These are phyloP conservation scores for Tricholoma sp. DNA, from an alignment of 768 basidiomycete genomes.

Conservation along the genomic window DNA sequence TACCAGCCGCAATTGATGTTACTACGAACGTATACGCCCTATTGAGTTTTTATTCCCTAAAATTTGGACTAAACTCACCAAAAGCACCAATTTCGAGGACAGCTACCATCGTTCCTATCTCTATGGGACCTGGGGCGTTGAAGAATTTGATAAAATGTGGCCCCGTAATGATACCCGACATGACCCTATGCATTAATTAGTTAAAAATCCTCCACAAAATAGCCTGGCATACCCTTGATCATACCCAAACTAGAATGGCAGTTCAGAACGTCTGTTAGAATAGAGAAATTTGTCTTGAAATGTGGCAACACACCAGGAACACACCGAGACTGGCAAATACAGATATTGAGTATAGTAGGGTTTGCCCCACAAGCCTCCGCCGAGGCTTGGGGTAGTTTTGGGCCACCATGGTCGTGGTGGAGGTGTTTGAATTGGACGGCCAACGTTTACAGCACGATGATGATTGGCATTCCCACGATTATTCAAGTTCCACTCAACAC, in stretches of 20 bases:
- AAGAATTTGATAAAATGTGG: constrained; percentile 77
- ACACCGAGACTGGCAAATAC: constrained; percentile 74
- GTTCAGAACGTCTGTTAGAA: constrained; percentile 4
- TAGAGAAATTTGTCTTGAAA: constrained; percentile 10
- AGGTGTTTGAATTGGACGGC: background rate
- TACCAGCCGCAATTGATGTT: constrained; percentile 87
- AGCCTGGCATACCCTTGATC: constrained; percentile 58
- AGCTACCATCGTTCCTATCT: constrained; percentile 86
- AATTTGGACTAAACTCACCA: constrained; percentile 34
- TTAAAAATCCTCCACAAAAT: background rate
- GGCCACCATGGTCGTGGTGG: constrained; percentile 13
- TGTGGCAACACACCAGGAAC: constrained; percentile 53
- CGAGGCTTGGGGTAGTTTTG: constrained; percentile 28
- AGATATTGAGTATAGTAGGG: constrained; percentile 66
- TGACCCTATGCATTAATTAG: constrained; percentile 44
- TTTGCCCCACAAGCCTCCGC: constrained; percentile 60
- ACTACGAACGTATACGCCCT: constrained; percentile 37
- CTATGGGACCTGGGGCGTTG: constrained; percentile 57
- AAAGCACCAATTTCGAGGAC: constrained; percentile 86
- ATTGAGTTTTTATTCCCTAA: background rate
- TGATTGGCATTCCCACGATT: background rate
- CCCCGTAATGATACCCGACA: constrained; percentile 82
- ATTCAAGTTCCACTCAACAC: background rate
- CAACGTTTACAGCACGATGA: background rate
- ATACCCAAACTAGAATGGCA: constrained; percentile 57